These are phyloP conservation scores for Incumbomyces delicatus DNA, from an alignment of 2,329 filamentous ascomycete genomes.

Conservation along the genomic window DNA sequence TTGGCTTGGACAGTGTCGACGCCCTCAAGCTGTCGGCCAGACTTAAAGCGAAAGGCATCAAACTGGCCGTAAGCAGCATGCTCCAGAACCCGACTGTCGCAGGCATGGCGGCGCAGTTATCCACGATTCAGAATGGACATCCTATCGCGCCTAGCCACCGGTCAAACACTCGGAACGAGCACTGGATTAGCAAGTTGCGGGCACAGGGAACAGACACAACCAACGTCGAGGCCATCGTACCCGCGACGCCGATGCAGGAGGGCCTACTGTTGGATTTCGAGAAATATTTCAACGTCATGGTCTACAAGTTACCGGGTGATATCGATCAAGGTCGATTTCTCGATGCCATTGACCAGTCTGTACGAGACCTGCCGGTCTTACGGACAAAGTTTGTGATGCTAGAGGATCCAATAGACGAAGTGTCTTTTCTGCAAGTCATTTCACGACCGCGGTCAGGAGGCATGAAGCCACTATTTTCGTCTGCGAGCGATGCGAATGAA, in stretches of 20 bases:
- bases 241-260: conserved; percentile 76
- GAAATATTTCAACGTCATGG: conserved; percentile 78
- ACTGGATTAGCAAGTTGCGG: conserved; percentile 26
- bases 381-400: conserved; percentile 59
- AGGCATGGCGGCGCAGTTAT: conserved; percentile 39
- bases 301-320: conserved; percentile 50
- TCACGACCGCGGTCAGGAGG: background rate
- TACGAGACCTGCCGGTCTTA: conserved; percentile 57
- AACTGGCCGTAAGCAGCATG: conserved; percentile 63
- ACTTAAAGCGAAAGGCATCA: conserved; percentile 51
- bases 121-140: background rate
- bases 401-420: conserved; percentile 27
- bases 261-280: conserved; percentile 59
- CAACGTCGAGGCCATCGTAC: conserved; percentile 52
- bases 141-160: background rate
- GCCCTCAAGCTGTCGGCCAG: conserved; percentile 72
- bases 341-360: conserved; percentile 52
- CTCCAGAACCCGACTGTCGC: conserved; percentile 62
- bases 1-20: conserved; percentile 88
- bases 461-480: conserved; percentile 1
- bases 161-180: background rate
- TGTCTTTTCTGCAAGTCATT: conserved; percentile 13
- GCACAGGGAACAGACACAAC: conserved; percentile 28
- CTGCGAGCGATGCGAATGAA: conserved; percentile 2
- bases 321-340: conserved; percentile 50